Conservation (phyloP, 2,329 filamentous ascomycete species). For the Teratosphaeria destructans region DNA sequence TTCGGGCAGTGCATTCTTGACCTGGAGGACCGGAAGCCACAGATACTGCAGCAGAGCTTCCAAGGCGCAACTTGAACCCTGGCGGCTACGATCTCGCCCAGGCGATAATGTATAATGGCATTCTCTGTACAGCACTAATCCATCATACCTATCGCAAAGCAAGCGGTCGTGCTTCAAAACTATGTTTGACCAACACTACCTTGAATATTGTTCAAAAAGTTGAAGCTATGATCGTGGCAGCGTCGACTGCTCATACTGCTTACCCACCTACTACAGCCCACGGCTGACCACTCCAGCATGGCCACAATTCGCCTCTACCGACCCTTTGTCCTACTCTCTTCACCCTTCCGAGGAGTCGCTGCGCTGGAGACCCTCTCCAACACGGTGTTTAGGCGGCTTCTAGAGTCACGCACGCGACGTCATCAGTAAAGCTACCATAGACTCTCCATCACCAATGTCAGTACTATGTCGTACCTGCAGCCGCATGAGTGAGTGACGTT, state of each 20-base stretch:
- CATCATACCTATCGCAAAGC: neutral
- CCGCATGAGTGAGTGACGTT: neutral
- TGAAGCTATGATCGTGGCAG: too few species aligned
- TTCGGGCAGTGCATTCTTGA: conserved; percentile 42
- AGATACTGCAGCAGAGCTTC: conserved; percentile 33
- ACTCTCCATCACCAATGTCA: neutral
- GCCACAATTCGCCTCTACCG: neutral
- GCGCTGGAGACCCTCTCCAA: neutral
- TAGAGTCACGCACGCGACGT: neutral
- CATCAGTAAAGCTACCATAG: neutral
- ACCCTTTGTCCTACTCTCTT: neutral
- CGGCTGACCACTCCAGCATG: too few species aligned
- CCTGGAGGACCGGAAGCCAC: conserved; percentile 34
- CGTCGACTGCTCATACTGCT: too few species aligned
- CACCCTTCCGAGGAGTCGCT: neutral
- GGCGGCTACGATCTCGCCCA: neutral
- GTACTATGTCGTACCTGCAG: neutral
- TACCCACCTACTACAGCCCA: too few species aligned
- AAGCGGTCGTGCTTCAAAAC: neutral
- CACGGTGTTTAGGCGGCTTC: neutral
- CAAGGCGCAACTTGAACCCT: conserved; percentile 16
- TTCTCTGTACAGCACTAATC: neutral
- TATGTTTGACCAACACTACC: too few species aligned
- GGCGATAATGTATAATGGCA: neutral
- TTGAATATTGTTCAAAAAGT: too few species aligned